Conservation (phyloP, 202 grass and related monocot species). For the Miscanthus sacchariflorus region DNA sequence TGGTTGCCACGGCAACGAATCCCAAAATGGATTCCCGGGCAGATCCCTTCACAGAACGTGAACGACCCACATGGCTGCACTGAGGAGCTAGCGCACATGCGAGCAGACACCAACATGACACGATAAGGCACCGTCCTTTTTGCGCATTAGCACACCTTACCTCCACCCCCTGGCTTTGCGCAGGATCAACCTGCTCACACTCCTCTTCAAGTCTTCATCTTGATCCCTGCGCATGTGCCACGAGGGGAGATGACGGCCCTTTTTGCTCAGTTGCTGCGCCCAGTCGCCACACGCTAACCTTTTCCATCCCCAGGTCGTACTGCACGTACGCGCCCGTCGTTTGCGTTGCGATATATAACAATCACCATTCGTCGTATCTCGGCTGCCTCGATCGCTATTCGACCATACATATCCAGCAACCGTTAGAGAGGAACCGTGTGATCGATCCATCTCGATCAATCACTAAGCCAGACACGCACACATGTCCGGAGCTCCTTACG, state of each 20-base stretch:
- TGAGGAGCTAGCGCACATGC: not conserved
- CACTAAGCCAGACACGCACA: not conserved
- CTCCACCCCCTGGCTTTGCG: no score
- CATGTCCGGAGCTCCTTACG: not conserved
- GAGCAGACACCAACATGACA: not conserved
- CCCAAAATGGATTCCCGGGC: no score
- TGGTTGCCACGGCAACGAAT: not conserved
- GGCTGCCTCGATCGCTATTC: not conserved
- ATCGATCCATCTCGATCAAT: no score
- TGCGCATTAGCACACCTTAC: not conserved
- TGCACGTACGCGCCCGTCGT: not conserved
- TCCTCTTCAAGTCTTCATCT: not conserved
- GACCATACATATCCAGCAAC: not conserved
- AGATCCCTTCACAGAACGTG: not conserved
- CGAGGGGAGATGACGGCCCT: not conserved
- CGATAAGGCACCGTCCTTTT: not conserved
- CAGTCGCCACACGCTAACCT: conserved; percentile 32
- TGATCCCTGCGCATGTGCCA: conserved; percentile 32
- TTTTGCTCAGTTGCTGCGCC: conserved; percentile 27
- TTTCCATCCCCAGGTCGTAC: not conserved
- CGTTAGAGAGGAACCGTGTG: not conserved
- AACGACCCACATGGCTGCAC: not conserved
- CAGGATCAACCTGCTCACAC: no score
- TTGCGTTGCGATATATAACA: not conserved
- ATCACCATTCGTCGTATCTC: not conserved